Evolutionary conservation across 345 rosid species (phyloP), one percentile per base, ranked within the genome.

Genomic region (Rhizophora apiculata): DNA sequence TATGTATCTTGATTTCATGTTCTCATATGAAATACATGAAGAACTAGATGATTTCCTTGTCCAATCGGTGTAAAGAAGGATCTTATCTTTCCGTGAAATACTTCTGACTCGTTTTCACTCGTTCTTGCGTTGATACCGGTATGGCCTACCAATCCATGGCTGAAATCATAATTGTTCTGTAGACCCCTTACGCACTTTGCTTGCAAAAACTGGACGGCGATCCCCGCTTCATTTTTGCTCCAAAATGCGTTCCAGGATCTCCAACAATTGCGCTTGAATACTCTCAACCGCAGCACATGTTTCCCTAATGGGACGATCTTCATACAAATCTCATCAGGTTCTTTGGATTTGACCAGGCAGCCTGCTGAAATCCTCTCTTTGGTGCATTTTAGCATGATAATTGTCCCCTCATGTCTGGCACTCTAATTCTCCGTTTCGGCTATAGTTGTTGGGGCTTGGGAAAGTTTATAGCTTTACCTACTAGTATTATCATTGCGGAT

Each of bases 11-110:
- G 49, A 43, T 15, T 26, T 72, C 65, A 64, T 68, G 75, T 49
- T 39, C 74, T 65, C 21, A 18, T 74, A 52, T 77, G 73, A 60
- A 70, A 52, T 37, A 8, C 72, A 78, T 82, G 76, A 78, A 81
- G 52, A 62, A 27, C 72, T 26, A 21, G 49, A 13, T 43, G 49
- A 43, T 13, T 43, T 43, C 18, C 5, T 43, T 43, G 49, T 43
- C 19, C 49, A 43, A 3, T 43, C 3, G 16, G 49, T 13, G 5
- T 43, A 62, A 21, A 29, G 34, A 65, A 27, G 70, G 27, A 32
- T 60, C 59, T 62, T 21, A 19, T 36, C n/a, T 55, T 29, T 54
- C 20, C 32, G 72, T 69, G 70, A 49, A 77, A 74, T 72, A 63
- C 61, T 27, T 65, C 54, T 61, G 60, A 71, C 60, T 19, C 61